Evolutionary conservation across 371 early-diverging fungal species (phyloP).

Genomic region (Encephalitozoon cuniculi): DNA sequence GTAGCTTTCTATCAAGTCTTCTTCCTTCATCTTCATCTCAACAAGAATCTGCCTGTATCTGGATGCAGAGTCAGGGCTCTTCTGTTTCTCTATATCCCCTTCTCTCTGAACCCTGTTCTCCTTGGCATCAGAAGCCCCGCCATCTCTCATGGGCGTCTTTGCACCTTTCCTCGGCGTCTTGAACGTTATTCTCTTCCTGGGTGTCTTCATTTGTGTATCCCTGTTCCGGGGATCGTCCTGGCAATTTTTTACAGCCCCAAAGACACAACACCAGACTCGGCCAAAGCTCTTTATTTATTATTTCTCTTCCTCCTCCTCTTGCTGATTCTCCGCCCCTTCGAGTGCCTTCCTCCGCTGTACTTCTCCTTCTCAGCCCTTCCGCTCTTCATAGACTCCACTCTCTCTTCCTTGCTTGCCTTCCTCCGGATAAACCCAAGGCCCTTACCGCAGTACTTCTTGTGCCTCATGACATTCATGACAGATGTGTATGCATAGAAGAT

Average conservation of each 20-base stretch:
- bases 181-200: constrained; percentile 29
- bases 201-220: constrained; percentile 28
- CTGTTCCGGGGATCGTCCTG: not conserved
- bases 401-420: constrained; percentile 53
- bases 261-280: not conserved
- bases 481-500: constrained; percentile 27
- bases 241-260: not conserved
- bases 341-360: constrained; percentile 17
- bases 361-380: constrained; percentile 14
- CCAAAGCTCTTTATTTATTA: constrained; percentile 5
- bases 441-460: constrained; percentile 18
- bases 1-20: constrained; percentile 26
- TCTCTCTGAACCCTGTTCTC: not conserved
- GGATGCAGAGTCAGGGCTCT: not conserved
- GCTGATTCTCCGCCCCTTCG: constrained; percentile 18
- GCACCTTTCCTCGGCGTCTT: constrained; percentile 34
- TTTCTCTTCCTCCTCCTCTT: constrained; percentile 23
- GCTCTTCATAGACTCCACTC: constrained; percentile 25
- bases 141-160: not conserved
- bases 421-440: constrained; percentile 27
- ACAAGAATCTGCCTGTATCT: constrained; percentile 16
- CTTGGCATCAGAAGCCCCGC: not conserved
- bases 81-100: not conserved
- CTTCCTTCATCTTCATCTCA: constrained; percentile 30
- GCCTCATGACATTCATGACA: constrained; percentile 34